These are phyloP conservation scores for Arabidopsis suecica DNA, from an alignment of 345 rosid species.

Conservation along the genomic window DNA sequence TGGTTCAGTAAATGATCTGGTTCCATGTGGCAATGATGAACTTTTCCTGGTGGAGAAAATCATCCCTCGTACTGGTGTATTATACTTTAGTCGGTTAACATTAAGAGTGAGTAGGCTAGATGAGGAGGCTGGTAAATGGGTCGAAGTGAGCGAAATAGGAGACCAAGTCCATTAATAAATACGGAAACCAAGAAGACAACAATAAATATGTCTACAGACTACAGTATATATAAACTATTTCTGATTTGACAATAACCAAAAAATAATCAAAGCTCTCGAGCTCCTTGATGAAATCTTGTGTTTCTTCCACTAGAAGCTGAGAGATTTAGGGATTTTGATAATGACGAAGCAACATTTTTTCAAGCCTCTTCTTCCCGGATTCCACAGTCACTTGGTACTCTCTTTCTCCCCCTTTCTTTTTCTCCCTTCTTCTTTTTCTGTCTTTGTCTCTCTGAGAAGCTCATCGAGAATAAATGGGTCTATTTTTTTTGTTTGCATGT, in stretches of 20 bases:
- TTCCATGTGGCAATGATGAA: neutral
- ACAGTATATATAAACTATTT: neutral
- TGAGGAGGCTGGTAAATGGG: neutral
- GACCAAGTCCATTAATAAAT: neutral
- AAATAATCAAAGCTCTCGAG: neutral
- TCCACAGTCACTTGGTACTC: conserved; percentile 13
- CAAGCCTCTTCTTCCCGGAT: conserved; percentile 26
- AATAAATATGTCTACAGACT: too few relatives aligned
- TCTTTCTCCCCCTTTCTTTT: neutral
- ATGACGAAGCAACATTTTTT: conserved; percentile 23
- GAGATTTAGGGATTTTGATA: neutral
- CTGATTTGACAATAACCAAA: neutral
- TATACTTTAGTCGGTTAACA: neutral
- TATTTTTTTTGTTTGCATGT: conserved; percentile 26
- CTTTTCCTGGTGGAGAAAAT: neutral
- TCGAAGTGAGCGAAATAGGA: neutral
- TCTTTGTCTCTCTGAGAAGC: neutral
- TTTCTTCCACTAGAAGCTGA: neutral
- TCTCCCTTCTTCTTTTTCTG: neutral
- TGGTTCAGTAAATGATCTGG: neutral
- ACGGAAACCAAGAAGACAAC: neutral
- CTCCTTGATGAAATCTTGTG: neutral
- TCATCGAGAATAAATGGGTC: neutral
- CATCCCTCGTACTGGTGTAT: neutral
- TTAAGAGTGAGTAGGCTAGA: neutral